Percentiles rank a stretch among this genome's conserved stretches.
phyloP scores from a whole-genome alignment of 2,329 filamentous ascomycete genomes.

The Pestalotiopsis sp. region DNA sequence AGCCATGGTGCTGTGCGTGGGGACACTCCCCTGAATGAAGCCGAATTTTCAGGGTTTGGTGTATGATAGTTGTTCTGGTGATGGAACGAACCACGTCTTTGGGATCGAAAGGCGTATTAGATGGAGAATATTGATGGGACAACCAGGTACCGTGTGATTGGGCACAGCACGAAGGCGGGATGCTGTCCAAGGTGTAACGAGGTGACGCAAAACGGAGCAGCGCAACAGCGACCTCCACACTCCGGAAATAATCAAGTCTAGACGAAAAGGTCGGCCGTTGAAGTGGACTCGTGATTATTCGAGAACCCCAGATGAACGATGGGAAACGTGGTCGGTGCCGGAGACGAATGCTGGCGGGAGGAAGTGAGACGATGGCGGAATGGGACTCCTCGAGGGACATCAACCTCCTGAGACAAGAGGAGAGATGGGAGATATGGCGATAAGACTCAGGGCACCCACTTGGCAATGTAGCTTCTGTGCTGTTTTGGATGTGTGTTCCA shows the following conservation, averaged over 20 bases:
- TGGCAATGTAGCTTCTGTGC: background rate
- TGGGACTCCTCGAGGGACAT: background rate
- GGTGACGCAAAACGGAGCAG: slow-evolving; percentile 9
- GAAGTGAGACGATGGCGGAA: background rate
- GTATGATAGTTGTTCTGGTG: background rate
- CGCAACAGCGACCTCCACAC: background rate
- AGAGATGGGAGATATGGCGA: background rate
- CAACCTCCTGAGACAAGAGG: background rate
- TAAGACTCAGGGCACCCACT: background rate
- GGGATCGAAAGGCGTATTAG: background rate
- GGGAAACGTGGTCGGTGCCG: background rate
- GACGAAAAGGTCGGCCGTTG: background rate
- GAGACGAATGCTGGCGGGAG: background rate
- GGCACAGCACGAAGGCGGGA: background rate
- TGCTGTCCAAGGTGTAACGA: slow-evolving; percentile 8
- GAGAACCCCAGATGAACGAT: background rate
- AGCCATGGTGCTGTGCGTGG: slow-evolving; percentile 3
- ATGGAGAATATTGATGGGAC: background rate
- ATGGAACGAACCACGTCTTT: background rate
- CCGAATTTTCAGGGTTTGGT: background rate
- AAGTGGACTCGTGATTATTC: background rate
- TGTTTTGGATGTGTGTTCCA: background rate
- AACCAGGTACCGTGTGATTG: background rate
- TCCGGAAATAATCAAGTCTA: background rate
- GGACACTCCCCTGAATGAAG: slow-evolving; percentile 16